A percentile compares a stretch with the other conserved stretches of the same genome.
These are phyloP conservation scores for Penicillium digitatum DNA, from an alignment of 2,329 filamentous ascomycete genomes.

Conservation along the genomic window DNA sequence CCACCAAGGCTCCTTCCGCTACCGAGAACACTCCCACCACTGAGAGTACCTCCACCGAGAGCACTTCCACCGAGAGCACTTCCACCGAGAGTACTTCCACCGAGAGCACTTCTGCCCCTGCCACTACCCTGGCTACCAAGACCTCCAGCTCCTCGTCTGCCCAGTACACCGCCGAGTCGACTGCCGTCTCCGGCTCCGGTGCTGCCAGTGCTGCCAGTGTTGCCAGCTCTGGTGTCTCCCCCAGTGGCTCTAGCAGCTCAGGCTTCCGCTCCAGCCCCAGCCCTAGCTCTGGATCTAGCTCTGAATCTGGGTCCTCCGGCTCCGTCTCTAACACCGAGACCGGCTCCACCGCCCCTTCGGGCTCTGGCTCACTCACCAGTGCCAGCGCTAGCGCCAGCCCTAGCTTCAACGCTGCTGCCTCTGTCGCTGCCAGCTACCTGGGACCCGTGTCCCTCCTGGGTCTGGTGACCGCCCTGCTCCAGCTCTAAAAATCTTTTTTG, in stretches of 20 bases:
- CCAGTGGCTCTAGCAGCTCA: slow-evolving; percentile 1
- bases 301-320: slow-evolving; percentile 3
- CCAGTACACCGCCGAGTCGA: slow-evolving; percentile 14
- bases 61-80: too few relatives aligned
- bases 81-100: too few relatives aligned
- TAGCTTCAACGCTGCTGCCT: slow-evolving; percentile 19
- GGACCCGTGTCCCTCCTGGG: slow-evolving; percentile 22
- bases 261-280: slow-evolving; percentile 4
- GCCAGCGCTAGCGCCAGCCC: slow-evolving; percentile 9
- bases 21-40: background rate
- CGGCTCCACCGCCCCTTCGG: slow-evolving; percentile 6
- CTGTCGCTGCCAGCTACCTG: slow-evolving; percentile 23
- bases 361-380: slow-evolving; percentile 8
- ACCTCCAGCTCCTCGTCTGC: slow-evolving; percentile 9
- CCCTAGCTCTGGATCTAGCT: background rate
- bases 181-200: slow-evolving; percentile 12
- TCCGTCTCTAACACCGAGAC: slow-evolving; percentile 15
- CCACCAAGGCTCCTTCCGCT: slow-evolving; percentile 9
- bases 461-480: slow-evolving; percentile 29
- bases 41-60: too few relatives aligned
- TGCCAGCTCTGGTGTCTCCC: slow-evolving; percentile 14
- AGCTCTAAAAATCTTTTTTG: slow-evolving; percentile 24
- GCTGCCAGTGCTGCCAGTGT: slow-evolving; percentile 3
- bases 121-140: slow-evolving; percentile 6
- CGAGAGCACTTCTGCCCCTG: too few relatives aligned